Base-by-base conservation (phyloP, 495 filamentous ascomycete species). In the Rhypophila decipiens region DNA sequence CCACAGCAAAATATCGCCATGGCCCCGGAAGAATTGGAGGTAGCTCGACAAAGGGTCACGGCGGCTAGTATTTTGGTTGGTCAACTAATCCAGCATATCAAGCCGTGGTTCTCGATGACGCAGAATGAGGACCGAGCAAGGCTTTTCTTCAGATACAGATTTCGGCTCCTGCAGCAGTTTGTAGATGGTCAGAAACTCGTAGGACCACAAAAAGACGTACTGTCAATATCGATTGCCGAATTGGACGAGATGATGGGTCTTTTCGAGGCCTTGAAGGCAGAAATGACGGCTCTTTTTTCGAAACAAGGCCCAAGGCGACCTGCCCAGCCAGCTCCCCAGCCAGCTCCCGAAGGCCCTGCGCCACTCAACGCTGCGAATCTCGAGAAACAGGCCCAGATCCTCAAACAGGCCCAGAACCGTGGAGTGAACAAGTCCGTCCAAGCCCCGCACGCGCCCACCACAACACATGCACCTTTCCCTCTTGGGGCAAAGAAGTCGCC, bases 401-500 rank as follows among this genome's bases (percentile, higher is more conserved):
- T 71, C 24, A 78, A 73, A 50, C 67, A 74, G 39, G 61, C 64
- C 49, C 72, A 76, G 48, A 71, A 74, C 42, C 66, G 72, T 46
- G 59, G 57, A 1, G 54, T 47, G 19, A 67, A 64, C 42, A 68
- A 64, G 47, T 59, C 52, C 21, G 71, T 59, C 27, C 68, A 76
- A 13, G 75, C 85, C 11, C 72, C 72, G 0, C 72, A 81, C 42
- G 79, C 84, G 4, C 82, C 85, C n/a, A 86, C 78, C 1, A 72
- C 79, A 0, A 61, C 80, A 0, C 77, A 85, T 35, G 73, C 82
- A 31, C 79, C 83, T 0, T 87, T 86, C 59, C 75, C 74, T 36
- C 76, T 90, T 49, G 82, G 81, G 18, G 74, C 76, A 7, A 77
- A 84, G 27, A 77, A 84, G 34, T 87, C 88, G 24, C 88, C 87